phyloP scores from a whole-genome alignment of 352 stramenopile species.

The Phytophthora palmivora region DNA sequence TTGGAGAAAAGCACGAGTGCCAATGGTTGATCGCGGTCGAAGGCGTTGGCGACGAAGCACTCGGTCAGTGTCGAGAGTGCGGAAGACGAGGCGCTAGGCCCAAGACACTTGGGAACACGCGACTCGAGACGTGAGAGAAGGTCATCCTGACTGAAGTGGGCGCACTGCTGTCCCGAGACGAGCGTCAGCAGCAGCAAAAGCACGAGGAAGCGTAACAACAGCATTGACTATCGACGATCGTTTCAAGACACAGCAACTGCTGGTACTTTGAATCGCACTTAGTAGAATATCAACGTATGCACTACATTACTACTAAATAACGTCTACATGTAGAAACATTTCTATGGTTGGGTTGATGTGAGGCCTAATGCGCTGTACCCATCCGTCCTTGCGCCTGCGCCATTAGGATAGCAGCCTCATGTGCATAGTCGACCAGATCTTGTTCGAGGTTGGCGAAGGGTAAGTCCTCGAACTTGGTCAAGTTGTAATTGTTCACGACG shows the following conservation, averaged over 20 bases:
- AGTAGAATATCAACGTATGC: too few species aligned
- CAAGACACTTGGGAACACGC: constrained; percentile 51
- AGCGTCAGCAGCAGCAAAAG: constrained; percentile 24
- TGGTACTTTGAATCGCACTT: constrained; percentile 12
- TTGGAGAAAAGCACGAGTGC: constrained; percentile 66
- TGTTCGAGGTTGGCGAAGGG: constrained; percentile 59
- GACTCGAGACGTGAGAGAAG: constrained; percentile 54
- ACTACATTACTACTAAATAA: constrained; percentile 43
- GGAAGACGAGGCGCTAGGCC: constrained; percentile 27
- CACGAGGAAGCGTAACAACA: constrained; percentile 24
- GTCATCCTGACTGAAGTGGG: constrained; percentile 44
- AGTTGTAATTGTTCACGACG: constrained; percentile 48
- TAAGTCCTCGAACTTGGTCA: constrained; percentile 47
- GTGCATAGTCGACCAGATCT: constrained; percentile 57
- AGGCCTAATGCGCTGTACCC: constrained; percentile 7
- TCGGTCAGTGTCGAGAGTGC: constrained; percentile 51
- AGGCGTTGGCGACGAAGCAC: constrained; percentile 59
- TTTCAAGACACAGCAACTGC: constrained; percentile 24
- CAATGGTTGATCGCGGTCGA: constrained; percentile 57
- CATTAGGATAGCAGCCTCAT: constrained; percentile 49
- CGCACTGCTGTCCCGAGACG: constrained; percentile 34
- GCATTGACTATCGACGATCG: constrained; percentile 5
- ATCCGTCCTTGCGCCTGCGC: constrained; percentile 21
- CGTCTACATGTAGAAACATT: constrained; percentile 29
- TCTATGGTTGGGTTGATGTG: constrained; percentile 25